phyloP scores from a whole-genome alignment of 2,329 filamentous ascomycete species.

The Curvularia lunata region DNA sequence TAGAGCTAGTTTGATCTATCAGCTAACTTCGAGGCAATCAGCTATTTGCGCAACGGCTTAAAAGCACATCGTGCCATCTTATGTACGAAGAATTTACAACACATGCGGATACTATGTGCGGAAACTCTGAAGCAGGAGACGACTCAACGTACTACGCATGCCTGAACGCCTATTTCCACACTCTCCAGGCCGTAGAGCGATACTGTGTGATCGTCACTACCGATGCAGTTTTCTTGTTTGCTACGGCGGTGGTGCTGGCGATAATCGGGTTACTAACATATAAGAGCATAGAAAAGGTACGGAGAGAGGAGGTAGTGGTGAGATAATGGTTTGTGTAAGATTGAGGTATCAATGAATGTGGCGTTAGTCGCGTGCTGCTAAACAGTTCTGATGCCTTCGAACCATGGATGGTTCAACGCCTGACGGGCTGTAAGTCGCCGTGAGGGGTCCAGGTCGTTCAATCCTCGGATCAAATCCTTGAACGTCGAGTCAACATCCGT shows the following conservation, averaged over 20 bases:
- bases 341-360: no score
- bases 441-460: constrained; percentile 38
- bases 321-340: background rate
- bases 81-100: background rate
- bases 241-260: background rate
- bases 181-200: background rate
- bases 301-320: background rate
- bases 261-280: background rate
- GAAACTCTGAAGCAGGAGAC: background rate
- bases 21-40: background rate
- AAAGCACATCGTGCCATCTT: no score
- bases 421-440: constrained; percentile 51
- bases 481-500: constrained; percentile 46
- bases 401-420: constrained; percentile 46
- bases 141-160: background rate
- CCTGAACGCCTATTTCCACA: background rate
- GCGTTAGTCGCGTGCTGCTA: background rate
- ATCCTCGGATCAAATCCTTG: constrained; percentile 49
- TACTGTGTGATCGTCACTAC: background rate
- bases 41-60: background rate
- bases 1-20: background rate
- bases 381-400: constrained; percentile 7
- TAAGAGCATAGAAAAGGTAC: background rate
- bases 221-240: background rate
- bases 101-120: background rate